These are phyloP conservation scores for Deuterostichococcus epilithicus DNA, from an alignment of 139 green algal species.

Conservation along the genomic window DNA sequence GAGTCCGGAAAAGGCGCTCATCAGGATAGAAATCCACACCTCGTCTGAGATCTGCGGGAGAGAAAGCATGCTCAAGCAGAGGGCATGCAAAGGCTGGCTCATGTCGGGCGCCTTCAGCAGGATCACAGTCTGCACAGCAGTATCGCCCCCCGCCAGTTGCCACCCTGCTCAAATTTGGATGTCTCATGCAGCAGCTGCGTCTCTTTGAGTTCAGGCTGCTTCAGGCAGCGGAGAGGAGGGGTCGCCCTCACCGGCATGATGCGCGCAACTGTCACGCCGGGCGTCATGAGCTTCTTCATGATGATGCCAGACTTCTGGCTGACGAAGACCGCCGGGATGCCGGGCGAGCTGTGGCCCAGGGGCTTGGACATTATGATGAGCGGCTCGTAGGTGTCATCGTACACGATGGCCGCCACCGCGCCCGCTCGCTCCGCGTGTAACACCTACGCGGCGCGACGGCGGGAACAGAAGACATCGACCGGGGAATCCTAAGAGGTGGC, in stretches of 20 bases:
- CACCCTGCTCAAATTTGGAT: background rate
- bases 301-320: slow-evolving; percentile 60
- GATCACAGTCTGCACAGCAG: too few relatives aligned
- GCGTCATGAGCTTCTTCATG: slow-evolving; percentile 47
- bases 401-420: slow-evolving; percentile 70
- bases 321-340: slow-evolving; percentile 78
- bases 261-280: slow-evolving; percentile 16
- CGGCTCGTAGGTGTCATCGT: slow-evolving; percentile 62
- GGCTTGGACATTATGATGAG: slow-evolving; percentile 82
- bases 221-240: too few relatives aligned
- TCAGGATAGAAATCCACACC: slow-evolving; percentile 67
- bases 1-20: slow-evolving; percentile 58
- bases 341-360: slow-evolving; percentile 41
- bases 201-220: too few relatives aligned
- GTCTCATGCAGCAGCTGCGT: background rate
- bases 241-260: slow-evolving; percentile 58
- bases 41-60: slow-evolving; percentile 25
- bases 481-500: too few relatives aligned
- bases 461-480: too few relatives aligned
- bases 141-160: too few relatives aligned
- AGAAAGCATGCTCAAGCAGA: background rate
- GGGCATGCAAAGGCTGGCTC: too few relatives aligned
- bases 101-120: too few relatives aligned
- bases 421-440: slow-evolving; percentile 62
- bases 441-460: too few relatives aligned